Conservation (phyloP, 192 early-diverging fungal genomes). For the Physocladia obscura region DNA sequence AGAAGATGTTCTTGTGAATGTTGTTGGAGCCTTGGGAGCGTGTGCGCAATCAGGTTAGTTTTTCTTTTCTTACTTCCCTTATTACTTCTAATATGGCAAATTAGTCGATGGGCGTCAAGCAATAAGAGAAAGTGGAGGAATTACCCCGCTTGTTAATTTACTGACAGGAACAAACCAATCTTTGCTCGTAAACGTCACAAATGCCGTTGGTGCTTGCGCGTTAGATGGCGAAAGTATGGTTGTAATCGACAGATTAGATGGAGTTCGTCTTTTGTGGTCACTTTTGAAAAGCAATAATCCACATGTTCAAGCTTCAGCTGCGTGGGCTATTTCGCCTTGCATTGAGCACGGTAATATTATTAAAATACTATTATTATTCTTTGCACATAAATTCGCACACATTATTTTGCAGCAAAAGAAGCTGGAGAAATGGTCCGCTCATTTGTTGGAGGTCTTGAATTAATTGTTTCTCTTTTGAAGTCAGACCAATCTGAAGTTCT, state of each 20-base stretch:
- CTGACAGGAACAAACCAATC: constrained; percentile 63
- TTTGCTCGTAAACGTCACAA: constrained; percentile 63
- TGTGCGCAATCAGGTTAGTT: constrained; percentile 59
- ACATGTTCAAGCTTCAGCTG: constrained; percentile 60
- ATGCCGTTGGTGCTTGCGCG: constrained; percentile 60
- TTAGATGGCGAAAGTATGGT: constrained; percentile 64
- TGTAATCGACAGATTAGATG: constrained; percentile 63
- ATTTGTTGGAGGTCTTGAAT: constrained; percentile 66
- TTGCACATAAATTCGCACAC: no score
- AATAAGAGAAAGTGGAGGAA: constrained; percentile 59
- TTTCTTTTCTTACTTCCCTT: not conserved
- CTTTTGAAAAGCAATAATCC: constrained; percentile 62
- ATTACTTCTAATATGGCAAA: not conserved
- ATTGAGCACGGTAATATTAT: constrained; percentile 70
- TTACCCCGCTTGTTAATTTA: constrained; percentile 60
- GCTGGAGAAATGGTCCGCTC: constrained; percentile 71
- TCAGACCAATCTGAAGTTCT: constrained; percentile 59
- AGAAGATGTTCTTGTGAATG: constrained; percentile 67
- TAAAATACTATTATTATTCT: no score
- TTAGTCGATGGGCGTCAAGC: constrained; percentile 60
- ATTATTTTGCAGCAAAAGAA: constrained; percentile 63
- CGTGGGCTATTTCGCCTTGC: constrained; percentile 69
- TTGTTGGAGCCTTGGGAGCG: constrained; percentile 63
- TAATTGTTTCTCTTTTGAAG: constrained; percentile 66
- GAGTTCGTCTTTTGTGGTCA: constrained; percentile 65